These are phyloP conservation scores for Aplosporella prunicola DNA, from an alignment of 2,329 filamentous ascomycete genomes.

Conservation along the genomic window DNA sequence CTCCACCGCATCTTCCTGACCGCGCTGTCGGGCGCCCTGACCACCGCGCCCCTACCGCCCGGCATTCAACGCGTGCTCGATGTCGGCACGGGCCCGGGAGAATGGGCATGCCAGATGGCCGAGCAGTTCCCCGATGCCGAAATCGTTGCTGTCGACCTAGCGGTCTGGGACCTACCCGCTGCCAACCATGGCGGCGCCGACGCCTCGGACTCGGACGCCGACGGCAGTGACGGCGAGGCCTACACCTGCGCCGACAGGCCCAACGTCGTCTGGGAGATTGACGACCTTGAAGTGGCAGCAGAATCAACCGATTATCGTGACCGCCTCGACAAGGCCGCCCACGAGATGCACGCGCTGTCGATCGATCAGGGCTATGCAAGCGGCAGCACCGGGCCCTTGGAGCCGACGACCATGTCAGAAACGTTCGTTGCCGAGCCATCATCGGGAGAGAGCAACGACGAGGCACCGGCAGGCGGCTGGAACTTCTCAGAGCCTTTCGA, in stretches of 20 bases:
- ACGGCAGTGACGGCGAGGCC: slow-evolving; percentile 13
- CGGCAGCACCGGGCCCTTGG: slow-evolving; percentile 9
- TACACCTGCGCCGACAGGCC: not conserved
- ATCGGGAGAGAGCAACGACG: not conserved
- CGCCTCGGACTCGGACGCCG: slow-evolving; percentile 26
- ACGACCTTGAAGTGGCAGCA: slow-evolving; percentile 28
- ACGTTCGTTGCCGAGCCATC: not conserved
- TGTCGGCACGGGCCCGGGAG: slow-evolving; percentile 41
- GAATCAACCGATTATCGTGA: not conserved
- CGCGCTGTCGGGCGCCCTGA: slow-evolving; percentile 26
- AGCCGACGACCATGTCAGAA: too few species aligned
- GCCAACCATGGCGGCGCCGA: slow-evolving; percentile 10
- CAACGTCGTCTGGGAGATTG: slow-evolving; percentile 25
- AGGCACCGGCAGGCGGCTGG: slow-evolving; percentile 27
- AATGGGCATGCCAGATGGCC: slow-evolving; percentile 42
- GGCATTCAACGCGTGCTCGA: slow-evolving; percentile 25
- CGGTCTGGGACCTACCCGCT: slow-evolving; percentile 40
- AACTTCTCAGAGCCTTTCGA: slow-evolving; percentile 41
- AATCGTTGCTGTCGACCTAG: slow-evolving; percentile 41
- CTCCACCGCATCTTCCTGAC: slow-evolving; percentile 53
- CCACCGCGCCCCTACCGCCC: slow-evolving; percentile 23
- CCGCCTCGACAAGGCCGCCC: not conserved
- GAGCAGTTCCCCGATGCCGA: slow-evolving; percentile 33
- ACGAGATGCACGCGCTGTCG: slow-evolving; percentile 1
- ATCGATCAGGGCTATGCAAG: slow-evolving; percentile 11